These are phyloP conservation scores for Talaromyces funiculosus DNA, from an alignment of 2,329 filamentous ascomycete genomes.

Conservation along the genomic window DNA sequence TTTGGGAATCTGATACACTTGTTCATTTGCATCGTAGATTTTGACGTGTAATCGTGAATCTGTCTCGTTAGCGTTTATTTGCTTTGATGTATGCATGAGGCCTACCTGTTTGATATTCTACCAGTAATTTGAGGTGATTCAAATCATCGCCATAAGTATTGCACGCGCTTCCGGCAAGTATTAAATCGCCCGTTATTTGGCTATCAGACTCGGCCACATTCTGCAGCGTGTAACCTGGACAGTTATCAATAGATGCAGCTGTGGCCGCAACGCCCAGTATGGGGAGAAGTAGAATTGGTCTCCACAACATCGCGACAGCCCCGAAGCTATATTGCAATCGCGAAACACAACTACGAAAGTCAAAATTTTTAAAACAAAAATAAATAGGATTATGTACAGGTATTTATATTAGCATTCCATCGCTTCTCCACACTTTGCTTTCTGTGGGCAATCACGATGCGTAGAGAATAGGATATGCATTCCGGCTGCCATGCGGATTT, in stretches of 20 bases:
- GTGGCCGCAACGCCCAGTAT: neutral
- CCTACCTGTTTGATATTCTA: slow-evolving; percentile 50
- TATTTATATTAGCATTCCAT: neutral
- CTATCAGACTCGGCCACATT: slow-evolving; percentile 37
- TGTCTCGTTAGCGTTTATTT: neutral
- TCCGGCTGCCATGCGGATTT: neutral
- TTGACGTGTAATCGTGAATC: slow-evolving; percentile 60
- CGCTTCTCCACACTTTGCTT: neutral
- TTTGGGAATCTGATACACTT: slow-evolving; percentile 69
- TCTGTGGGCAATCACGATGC: neutral
- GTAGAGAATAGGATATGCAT: neutral
- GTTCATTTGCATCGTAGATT: slow-evolving; percentile 63
- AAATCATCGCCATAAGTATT: slow-evolving; percentile 57
- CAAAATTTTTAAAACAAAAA: neutral
- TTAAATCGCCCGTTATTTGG: slow-evolving; percentile 52
- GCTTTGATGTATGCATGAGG: too few relatives aligned
- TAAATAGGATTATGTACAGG: neutral
- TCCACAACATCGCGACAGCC: neutral
- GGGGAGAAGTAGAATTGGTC: neutral
- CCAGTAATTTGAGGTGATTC: slow-evolving; percentile 50
- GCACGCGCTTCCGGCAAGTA: slow-evolving; percentile 61
- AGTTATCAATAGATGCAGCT: slow-evolving; percentile 16
- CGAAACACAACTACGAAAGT: neutral
- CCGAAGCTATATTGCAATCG: neutral
- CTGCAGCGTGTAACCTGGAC: slow-evolving; percentile 36